Conservation (phyloP, 2,329 filamentous ascomycete species). For the Pseudocercospora pini-densiflorae region DNA sequence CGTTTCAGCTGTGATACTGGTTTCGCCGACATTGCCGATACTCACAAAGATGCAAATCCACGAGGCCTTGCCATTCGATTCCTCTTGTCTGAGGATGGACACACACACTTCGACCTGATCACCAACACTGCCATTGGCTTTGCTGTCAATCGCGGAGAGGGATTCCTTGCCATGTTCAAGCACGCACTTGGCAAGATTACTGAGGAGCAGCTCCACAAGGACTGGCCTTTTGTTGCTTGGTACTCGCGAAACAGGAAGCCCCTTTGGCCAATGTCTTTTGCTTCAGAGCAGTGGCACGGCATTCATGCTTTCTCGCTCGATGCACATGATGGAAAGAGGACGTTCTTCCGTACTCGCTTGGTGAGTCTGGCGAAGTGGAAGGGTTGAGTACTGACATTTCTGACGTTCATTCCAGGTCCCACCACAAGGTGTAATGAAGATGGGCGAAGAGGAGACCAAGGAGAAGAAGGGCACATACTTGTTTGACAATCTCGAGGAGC, state of each 20-base stretch:
- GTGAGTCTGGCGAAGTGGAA: background rate
- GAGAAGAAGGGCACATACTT: constrained; percentile 15
- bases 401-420: background rate
- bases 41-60: constrained; percentile 21
- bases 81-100: constrained; percentile 25
- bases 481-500: constrained; percentile 19
- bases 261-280: constrained; percentile 13
- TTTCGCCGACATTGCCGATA: constrained; percentile 25
- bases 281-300: constrained; percentile 17
- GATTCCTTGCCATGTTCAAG: constrained; percentile 13
- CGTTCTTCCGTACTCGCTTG: constrained; percentile 14
- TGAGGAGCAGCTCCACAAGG: constrained; percentile 13
- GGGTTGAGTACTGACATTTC: background rate
- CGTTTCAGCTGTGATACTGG: constrained; percentile 28
- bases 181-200: constrained; percentile 7
- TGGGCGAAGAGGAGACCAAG: constrained; percentile 16
- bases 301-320: constrained; percentile 15
- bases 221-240: constrained; percentile 14
- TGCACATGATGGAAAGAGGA: constrained; percentile 12
- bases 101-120: constrained; percentile 26
- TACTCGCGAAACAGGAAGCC: constrained; percentile 13
- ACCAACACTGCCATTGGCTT: constrained; percentile 28
- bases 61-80: constrained; percentile 22
- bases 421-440: constrained; percentile 18
- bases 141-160: constrained; percentile 14